Percentiles rank a stretch among this genome's conserved stretches.
Conservation (phyloP, 805 yeast species). For the Blastobotrys parvus region DNA sequence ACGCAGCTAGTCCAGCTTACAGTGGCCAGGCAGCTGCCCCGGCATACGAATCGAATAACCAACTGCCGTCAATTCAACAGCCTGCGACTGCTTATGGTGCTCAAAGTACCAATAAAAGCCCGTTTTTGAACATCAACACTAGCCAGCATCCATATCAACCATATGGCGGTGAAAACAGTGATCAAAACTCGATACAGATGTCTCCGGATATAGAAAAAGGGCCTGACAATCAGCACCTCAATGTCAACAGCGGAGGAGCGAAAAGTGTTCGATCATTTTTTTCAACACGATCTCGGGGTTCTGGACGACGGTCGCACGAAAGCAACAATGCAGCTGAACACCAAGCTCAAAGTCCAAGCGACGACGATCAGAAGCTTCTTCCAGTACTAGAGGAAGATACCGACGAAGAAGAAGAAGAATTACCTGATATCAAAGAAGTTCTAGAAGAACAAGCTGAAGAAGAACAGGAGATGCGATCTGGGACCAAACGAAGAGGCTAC, state of each 20-base stretch:
- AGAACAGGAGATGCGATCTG: constrained; percentile 2
- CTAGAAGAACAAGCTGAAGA: constrained; percentile 8
- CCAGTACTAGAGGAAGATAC: constrained; percentile 12
- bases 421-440: constrained; percentile 9
- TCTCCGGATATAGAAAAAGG: too few relatives aligned
- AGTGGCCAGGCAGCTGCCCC: too few relatives aligned
- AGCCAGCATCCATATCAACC: too few relatives aligned
- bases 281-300: constrained; percentile 1
- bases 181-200: too few relatives aligned
- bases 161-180: too few relatives aligned
- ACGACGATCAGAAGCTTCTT: neutral
- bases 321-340: neutral
- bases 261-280: constrained; percentile 1
- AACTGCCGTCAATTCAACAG: too few relatives aligned
- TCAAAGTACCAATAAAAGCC: too few relatives aligned
- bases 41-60: too few relatives aligned
- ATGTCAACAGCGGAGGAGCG: neutral
- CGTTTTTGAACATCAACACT: too few relatives aligned
- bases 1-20: too few relatives aligned
- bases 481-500: constrained; percentile 12
- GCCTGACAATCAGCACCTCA: too few relatives aligned
- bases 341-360: neutral
- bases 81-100: too few relatives aligned
- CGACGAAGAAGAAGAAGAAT: constrained; percentile 11
- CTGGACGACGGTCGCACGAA: constrained; percentile 1